A percentile compares a stretch with the other conserved stretches of the same genome.
Conservation (phyloP, 495 filamentous ascomycete species). For the Amorphotheca resinae region DNA sequence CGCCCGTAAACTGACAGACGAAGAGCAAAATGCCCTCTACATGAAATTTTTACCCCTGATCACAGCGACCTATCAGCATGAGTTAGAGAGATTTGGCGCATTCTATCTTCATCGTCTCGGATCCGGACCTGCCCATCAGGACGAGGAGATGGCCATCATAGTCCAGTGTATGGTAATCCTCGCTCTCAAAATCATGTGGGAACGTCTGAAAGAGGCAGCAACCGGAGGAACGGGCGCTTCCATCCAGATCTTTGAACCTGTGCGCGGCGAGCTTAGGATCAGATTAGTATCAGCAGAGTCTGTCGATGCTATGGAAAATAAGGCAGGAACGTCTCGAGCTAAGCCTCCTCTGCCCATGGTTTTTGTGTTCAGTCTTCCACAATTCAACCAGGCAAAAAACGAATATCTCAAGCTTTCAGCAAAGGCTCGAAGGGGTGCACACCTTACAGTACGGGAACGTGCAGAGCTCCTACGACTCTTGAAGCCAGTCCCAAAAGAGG, state of each 20-base stretch:
- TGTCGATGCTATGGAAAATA: not conserved
- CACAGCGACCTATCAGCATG: not conserved
- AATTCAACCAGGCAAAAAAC: not conserved
- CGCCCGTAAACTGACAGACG: not conserved
- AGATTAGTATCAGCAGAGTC: not conserved
- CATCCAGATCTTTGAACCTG: not conserved
- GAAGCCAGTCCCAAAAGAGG: not conserved
- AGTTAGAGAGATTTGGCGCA: not conserved
- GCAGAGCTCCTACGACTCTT: not conserved
- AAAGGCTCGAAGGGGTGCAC: not conserved
- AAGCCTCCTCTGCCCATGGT: not conserved
- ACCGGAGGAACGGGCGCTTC: not conserved
- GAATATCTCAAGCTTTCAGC: not conserved
- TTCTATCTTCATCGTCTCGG: not conserved
- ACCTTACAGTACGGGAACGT: not conserved
- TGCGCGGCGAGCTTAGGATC: not conserved
- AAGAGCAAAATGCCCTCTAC: not conserved
- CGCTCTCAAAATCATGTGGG: not conserved
- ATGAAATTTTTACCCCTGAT: not conserved
- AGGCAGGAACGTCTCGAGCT: not conserved
- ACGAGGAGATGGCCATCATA: not conserved
- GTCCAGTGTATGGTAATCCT: not conserved
- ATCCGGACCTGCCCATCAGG: too few species aligned
- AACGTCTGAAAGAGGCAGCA: not conserved
- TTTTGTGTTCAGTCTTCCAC: not conserved